Conservation (phyloP, 2,329 filamentous ascomycete genomes). For the Parascedosporium putredinis region DNA sequence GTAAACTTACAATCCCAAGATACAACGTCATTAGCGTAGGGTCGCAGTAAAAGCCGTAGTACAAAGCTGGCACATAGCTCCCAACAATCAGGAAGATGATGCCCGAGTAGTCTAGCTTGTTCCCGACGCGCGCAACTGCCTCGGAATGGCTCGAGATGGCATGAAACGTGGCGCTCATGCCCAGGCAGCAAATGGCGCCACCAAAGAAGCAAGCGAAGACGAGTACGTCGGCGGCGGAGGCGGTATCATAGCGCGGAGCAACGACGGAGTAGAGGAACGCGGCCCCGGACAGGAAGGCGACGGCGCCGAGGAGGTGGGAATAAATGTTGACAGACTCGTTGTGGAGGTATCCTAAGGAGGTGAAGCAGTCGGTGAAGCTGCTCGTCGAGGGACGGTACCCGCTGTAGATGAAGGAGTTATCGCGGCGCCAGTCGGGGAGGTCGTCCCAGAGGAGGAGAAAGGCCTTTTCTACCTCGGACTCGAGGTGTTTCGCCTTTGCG, state of each 20-base stretch:
- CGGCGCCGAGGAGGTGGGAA: conserved; percentile 54
- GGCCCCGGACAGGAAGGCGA: conserved; percentile 43
- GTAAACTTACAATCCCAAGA: conserved; percentile 57
- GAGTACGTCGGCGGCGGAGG: conserved; percentile 51
- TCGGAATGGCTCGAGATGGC: conserved; percentile 76
- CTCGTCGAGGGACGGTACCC: conserved; percentile 43
- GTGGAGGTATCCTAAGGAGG: conserved; percentile 43
- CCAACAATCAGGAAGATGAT: conserved; percentile 89
- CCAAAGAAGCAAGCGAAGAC: conserved; percentile 72
- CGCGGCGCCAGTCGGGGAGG: conserved; percentile 47
- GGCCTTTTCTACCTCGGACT: conserved; percentile 28
- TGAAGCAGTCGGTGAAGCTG: conserved; percentile 35
- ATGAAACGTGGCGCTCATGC: conserved; percentile 80
- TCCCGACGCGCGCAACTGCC: conserved; percentile 68
- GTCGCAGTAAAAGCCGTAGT: conserved; percentile 73
- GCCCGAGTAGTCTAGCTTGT: conserved; percentile 88
- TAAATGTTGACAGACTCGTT: conserved; percentile 56
- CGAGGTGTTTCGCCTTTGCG: conserved; percentile 20
- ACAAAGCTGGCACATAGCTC: conserved; percentile 78
- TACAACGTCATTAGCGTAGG: conserved; percentile 58
- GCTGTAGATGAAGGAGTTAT: conserved; percentile 44
- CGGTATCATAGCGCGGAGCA: conserved; percentile 54
- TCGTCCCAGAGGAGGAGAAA: conserved; percentile 47
- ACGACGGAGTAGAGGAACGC: conserved; percentile 46
- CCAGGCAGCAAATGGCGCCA: conserved; percentile 62